Evolutionary conservation across 192 early-diverging fungal genomes (phyloP).

Genomic region (Rhizoclosmatium sp.): DNA sequence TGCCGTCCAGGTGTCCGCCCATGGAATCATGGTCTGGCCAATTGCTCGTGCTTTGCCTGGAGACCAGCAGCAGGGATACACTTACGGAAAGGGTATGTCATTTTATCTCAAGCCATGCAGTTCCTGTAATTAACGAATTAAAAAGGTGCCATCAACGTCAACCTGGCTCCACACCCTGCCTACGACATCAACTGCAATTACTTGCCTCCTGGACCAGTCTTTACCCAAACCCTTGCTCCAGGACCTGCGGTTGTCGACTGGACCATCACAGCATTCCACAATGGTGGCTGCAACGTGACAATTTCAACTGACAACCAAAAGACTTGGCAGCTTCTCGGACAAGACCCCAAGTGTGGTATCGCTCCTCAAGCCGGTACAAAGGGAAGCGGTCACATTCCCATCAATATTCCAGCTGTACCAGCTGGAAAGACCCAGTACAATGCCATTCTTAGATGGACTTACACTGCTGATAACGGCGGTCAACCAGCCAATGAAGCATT

Average conservation of each 20-base stretch:
- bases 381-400: slow-evolving; percentile 14
- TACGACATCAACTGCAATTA: no score
- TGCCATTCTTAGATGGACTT: slow-evolving; percentile 2
- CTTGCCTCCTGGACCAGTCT: no score
- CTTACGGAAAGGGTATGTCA: background rate
- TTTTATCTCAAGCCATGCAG: no score
- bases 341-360: background rate
- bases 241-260: no score
- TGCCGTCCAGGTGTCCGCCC: no score
- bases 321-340: no score
- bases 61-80: slow-evolving; percentile 32
- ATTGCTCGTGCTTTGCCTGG: slow-evolving; percentile 15
- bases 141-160: background rate
- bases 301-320: no score
- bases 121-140: no score
- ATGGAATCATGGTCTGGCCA: slow-evolving; percentile 7
- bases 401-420: background rate
- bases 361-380: background rate
- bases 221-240: no score
- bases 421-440: background rate
- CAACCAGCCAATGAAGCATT: slow-evolving; percentile 20
- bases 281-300: no score
- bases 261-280: no score
- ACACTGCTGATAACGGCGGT: slow-evolving; percentile 15
- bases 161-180: no score